phyloP scores from a whole-genome alignment of 768 basidiomycete genomes.

The Trametes maxima region DNA sequence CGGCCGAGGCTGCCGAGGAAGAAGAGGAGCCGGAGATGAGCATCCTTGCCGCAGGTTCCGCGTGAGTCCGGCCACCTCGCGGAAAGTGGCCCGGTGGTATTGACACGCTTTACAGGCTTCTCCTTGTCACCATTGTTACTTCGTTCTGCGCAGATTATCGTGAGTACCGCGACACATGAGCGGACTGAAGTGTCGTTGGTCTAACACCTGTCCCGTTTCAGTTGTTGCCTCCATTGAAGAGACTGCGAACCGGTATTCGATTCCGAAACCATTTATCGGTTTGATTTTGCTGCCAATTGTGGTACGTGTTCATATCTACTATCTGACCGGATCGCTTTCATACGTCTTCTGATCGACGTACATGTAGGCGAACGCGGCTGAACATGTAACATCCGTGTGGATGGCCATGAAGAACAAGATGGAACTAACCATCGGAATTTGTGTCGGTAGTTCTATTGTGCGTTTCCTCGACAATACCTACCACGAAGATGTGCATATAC shows the following conservation, averaged over 20 bases:
- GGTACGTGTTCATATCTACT: conserved; percentile 42
- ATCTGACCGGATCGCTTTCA: background rate
- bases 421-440: conserved; percentile 77
- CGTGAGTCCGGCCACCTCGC: conserved; percentile 36
- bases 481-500: background rate
- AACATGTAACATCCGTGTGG: conserved; percentile 85
- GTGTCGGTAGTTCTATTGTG: conserved; percentile 81
- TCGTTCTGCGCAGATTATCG: conserved; percentile 89
- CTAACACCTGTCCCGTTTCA: conserved; percentile 31
- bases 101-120: conserved; percentile 47
- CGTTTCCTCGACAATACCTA: conserved; percentile 31
- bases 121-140: conserved; percentile 77
- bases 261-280: conserved; percentile 86
- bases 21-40: conserved; percentile 65
- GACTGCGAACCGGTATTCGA: conserved; percentile 75
- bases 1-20: conserved; percentile 35
- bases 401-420: conserved; percentile 83
- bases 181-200: background rate
- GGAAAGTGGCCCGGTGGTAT: background rate
- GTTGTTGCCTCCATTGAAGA: conserved; percentile 94
- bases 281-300: conserved; percentile 88
- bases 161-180: conserved; percentile 39
- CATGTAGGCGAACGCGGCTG: conserved; percentile 74
- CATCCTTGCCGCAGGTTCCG: conserved; percentile 59
- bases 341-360: background rate